Percentiles rank a stretch among this genome's conserved stretches.
phyloP scores from a whole-genome alignment of 2,329 filamentous ascomycete species.

The Zarea fungicola region DNA sequence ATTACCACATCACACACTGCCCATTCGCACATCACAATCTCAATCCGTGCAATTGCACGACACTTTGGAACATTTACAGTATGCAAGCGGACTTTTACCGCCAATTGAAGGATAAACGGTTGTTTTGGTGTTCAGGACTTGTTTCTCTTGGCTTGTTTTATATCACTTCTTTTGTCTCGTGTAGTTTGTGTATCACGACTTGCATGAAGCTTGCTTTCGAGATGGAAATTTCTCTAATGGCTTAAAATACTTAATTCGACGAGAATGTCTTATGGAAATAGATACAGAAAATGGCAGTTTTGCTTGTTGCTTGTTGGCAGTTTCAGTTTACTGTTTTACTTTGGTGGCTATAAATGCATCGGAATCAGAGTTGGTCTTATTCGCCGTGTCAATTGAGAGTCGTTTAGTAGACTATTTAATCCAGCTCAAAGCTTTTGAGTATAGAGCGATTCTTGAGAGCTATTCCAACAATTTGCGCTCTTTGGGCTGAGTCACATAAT shows the following conservation, averaged over 20 bases:
- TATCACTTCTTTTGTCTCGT: slow-evolving; percentile 6
- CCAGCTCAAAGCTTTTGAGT: too few relatives aligned
- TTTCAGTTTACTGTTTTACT: too few relatives aligned
- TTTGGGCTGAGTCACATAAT: too few relatives aligned
- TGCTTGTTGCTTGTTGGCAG: too few relatives aligned
- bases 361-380: too few relatives aligned
- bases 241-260: slow-evolving; percentile 14
- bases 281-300: slow-evolving; percentile 6
- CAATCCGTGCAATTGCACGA: slow-evolving; percentile 18
- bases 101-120: slow-evolving; percentile 26
- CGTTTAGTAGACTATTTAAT: too few relatives aligned
- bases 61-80: slow-evolving; percentile 22
- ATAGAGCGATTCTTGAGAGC: too few relatives aligned
- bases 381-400: too few relatives aligned
- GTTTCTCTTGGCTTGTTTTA: slow-evolving; percentile 2
- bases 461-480: too few relatives aligned
- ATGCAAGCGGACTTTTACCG: slow-evolving; percentile 24
- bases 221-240: slow-evolving; percentile 13
- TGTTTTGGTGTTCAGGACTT: slow-evolving; percentile 10
- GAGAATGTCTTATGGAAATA: slow-evolving; percentile 13
- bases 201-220: slow-evolving; percentile 11
- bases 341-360: too few relatives aligned
- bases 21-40: slow-evolving; percentile 28
- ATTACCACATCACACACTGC: slow-evolving; percentile 39
- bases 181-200: slow-evolving; percentile 14